These are phyloP conservation scores for Auricularia heimuer DNA, from an alignment of 768 basidiomycete species.

Conservation along the genomic window DNA sequence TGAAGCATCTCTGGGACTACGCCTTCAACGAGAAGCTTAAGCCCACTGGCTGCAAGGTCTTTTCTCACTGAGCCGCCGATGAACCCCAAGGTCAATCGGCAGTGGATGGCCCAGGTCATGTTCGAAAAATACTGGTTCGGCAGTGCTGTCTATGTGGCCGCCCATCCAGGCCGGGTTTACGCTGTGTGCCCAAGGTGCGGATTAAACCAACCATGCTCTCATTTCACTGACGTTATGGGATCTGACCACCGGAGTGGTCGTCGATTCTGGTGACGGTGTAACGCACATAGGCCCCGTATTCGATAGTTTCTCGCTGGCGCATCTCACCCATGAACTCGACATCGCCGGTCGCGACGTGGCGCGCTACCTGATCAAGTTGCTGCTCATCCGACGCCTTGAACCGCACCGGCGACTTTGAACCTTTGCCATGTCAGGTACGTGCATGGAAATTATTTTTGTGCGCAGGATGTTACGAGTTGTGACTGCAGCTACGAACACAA, in stretches of 20 bases:
- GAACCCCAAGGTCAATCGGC: constrained; percentile 91
- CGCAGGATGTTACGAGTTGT: background rate
- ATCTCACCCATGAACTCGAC: constrained; percentile 87
- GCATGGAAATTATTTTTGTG: background rate
- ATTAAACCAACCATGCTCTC: background rate
- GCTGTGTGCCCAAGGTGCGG: constrained; percentile 92
- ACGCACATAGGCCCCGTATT: constrained; percentile 99
- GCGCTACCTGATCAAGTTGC: constrained; percentile 96
- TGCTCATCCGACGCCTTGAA: constrained; percentile 99
- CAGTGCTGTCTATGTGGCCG: constrained; percentile 75
- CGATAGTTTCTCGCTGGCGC: constrained; percentile 91
- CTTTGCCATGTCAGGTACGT: constrained; percentile 90
- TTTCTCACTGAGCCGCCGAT: constrained; percentile 97
- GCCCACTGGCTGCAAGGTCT: constrained; percentile 72
- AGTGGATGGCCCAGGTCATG: constrained; percentile 96
- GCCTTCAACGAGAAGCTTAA: constrained; percentile 94
- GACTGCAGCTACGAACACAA: constrained; percentile 57
- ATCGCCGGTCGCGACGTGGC: constrained; percentile 98
- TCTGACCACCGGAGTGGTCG: constrained; percentile 95
- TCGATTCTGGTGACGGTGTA: constrained; percentile 98
- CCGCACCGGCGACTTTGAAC: constrained; percentile 97
- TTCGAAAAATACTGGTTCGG: constrained; percentile 97
- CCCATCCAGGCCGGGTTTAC: constrained; percentile 96
- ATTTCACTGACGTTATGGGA: constrained; percentile 36
- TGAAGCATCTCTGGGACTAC: constrained; percentile 97